A percentile compares a stretch with the other conserved stretches of the same genome.
phyloP scores from a whole-genome alignment of 2,329 filamentous ascomycete genomes.

The Hirsutella minnesotensis region DNA sequence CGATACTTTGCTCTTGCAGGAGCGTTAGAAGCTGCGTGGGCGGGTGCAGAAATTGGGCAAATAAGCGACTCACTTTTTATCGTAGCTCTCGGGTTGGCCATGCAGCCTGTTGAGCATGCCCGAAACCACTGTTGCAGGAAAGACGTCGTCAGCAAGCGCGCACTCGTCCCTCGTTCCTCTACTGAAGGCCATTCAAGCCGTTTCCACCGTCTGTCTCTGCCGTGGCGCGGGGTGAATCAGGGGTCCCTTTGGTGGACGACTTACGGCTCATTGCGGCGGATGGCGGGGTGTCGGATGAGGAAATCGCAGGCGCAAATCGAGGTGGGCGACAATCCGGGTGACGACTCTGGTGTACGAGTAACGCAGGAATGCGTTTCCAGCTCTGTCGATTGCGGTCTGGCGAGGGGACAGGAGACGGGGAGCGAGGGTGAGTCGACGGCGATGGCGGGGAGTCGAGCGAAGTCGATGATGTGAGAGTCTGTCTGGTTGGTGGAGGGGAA shows the following conservation, averaged over 20 bases:
- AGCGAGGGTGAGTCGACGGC: background rate
- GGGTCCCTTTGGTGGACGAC: conserved; percentile 5
- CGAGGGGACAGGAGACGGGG: too few species aligned
- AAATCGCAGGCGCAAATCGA: background rate
- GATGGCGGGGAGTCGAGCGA: background rate
- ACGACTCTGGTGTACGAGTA: too few species aligned
- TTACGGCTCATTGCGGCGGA: conserved; percentile 19
- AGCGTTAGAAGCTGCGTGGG: background rate
- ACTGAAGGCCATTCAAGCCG: too few species aligned
- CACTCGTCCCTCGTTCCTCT: too few species aligned
- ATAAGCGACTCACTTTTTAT: conserved; percentile 72
- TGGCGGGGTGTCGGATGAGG: conserved; percentile 14
- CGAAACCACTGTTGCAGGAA: conserved; percentile 43
- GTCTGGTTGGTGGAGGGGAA: too few species aligned
- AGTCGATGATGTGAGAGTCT: background rate
- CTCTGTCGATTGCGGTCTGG: too few species aligned
- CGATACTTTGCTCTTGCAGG: conserved; percentile 63
- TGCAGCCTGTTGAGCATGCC: conserved; percentile 93
- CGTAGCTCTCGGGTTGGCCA: conserved; percentile 94
- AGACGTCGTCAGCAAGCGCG: background rate
- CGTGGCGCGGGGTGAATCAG: background rate
- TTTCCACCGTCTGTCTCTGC: too few species aligned
- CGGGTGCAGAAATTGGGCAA: background rate
- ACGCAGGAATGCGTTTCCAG: background rate
- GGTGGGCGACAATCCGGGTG: background rate